These are phyloP conservation scores for Naegleria lovaniensis DNA, from an alignment of 208 protist genomes.

Conservation along the genomic window DNA sequence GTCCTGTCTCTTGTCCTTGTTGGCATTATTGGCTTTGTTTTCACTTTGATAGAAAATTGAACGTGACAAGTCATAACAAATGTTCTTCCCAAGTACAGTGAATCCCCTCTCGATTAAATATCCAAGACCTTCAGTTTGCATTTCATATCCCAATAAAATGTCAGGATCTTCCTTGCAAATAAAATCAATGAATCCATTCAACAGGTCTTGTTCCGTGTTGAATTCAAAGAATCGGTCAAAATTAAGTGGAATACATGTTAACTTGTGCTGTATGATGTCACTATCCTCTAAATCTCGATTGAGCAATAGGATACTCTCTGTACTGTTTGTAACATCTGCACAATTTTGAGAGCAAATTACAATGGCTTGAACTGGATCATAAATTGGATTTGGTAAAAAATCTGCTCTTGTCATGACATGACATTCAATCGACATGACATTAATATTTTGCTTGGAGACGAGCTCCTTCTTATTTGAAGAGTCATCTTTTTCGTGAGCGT, in stretches of 20 bases:
- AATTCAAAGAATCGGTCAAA: background rate
- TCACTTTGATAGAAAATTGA: background rate
- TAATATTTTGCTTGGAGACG: background rate
- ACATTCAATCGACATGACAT: background rate
- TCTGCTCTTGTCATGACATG: background rate
- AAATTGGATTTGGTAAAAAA: background rate
- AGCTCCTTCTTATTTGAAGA: background rate
- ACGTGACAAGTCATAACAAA: background rate
- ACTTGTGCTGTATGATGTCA: background rate
- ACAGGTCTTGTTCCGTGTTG: background rate
- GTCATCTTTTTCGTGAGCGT: background rate
- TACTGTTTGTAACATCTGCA: background rate
- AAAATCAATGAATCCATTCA: background rate
- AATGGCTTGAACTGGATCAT: background rate
- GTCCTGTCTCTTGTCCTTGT: constrained; percentile 48
- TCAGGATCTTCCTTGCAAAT: constrained; percentile 50
- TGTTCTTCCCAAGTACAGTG: background rate
- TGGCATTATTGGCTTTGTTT: constrained; percentile 30
- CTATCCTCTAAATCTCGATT: background rate
- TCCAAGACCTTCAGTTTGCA: constrained; percentile 50
- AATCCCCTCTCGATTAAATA: constrained; percentile 47
- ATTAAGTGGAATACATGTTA: background rate
- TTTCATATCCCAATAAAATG: constrained; percentile 60
- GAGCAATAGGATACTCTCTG: background rate
- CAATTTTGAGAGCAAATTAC: background rate